A percentile compares a stretch with the other conserved stretches of the same genome.
These are phyloP conservation scores for Colletotrichum neosansevieriae DNA, from an alignment of 2,329 filamentous ascomycete genomes.

Conservation along the genomic window DNA sequence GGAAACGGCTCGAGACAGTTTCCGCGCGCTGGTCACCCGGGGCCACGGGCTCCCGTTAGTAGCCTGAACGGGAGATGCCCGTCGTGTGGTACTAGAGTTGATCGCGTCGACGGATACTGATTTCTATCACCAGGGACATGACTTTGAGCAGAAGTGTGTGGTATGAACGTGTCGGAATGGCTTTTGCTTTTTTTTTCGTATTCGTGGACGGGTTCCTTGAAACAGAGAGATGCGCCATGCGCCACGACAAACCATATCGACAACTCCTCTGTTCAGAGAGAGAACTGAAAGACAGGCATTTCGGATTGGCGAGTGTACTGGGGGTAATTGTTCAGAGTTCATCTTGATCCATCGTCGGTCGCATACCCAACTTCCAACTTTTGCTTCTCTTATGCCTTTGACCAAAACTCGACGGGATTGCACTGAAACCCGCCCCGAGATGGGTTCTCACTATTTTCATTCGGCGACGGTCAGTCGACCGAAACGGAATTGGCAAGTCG, in stretches of 20 bases:
- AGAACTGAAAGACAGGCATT: too few relatives aligned
- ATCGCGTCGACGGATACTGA: constrained; percentile 5
- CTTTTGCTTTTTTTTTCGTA: neutral
- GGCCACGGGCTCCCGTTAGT: constrained; percentile 17
- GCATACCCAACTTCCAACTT: too few relatives aligned
- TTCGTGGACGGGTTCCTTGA: neutral
- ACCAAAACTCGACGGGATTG: too few relatives aligned
- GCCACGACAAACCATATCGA: neutral
- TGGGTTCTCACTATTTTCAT: neutral
- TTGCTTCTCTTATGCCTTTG: too few relatives aligned
- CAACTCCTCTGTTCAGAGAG: too few relatives aligned
- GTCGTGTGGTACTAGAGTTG: neutral
- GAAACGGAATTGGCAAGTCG: neutral
- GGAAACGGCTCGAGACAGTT: constrained; percentile 10
- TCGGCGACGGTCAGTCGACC: neutral
- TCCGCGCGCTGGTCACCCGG: constrained; percentile 16
- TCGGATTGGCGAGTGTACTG: too few relatives aligned
- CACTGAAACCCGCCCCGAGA: neutral
- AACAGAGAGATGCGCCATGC: too few relatives aligned
- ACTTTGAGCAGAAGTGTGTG: neutral
- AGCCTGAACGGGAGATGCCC: constrained; percentile 8
- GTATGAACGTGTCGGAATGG: neutral
- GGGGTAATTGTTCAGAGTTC: too few relatives aligned
- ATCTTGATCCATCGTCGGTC: too few relatives aligned
- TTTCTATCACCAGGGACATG: neutral